Base-by-base conservation (phyloP, 2,329 filamentous ascomycete genomes). In the Apiospora koreana region DNA sequence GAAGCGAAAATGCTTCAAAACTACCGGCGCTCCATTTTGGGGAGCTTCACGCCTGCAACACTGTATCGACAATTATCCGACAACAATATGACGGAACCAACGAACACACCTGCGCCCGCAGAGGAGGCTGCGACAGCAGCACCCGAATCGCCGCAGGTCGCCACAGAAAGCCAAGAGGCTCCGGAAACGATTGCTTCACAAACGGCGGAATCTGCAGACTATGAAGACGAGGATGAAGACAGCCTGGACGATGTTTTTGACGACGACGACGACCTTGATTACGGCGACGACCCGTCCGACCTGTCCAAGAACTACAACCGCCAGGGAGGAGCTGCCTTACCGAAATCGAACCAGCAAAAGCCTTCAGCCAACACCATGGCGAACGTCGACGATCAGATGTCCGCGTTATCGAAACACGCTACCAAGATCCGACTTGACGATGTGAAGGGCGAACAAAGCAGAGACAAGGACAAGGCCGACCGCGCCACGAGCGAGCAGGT, bases 401-500 rank as follows among this genome's bases (percentile, higher is more conserved):
- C 92, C 5, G 91, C 91, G n/a, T 86, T 98, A 46, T 90, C 94
- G 42, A 92, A 92, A 75, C 94, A 98, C 84, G 94, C 95, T 0
- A 88, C 88, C 71, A 97, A 97, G 83, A 93, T 98, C 75, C 90
- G 92, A 67, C 87, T 98, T 41, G 93, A 95, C 78, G 88, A 85
- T 71, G 87, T 88, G 73, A 89, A 87, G 79, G 83, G 85, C 43
- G 79, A 78, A 28, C 85, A 87, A 70, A 83, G 83, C 45, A 86
- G 87, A 69, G 89, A 91, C 71, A 94, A 93, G 81, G 95, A 98
- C 82, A 97, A 96, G 86, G 92, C 93, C 69, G 95, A 99, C 80
- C 91, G 96, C 71, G 95, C 96, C 68, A 99, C 96, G 18, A 94
- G 90, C 75, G 96, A 99, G 80, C 94, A 98, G 81, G 96, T 99